Evolutionary conservation across 306 rosid species (phyloP), one percentile per base, ranked within the genome.

Genomic region (Corylus avellana): DNA sequence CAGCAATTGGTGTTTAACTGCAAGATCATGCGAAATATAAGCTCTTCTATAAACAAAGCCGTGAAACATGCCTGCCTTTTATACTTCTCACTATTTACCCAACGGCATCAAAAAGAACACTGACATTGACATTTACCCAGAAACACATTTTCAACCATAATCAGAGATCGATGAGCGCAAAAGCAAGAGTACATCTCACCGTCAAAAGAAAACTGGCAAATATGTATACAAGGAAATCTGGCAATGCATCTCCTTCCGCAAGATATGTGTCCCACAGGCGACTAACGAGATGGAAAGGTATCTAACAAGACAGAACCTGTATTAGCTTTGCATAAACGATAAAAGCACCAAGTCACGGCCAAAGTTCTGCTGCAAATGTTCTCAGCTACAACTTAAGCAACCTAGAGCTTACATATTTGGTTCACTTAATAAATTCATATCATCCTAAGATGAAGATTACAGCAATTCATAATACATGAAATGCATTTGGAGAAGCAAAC

Each of bases 241-340:
- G 97, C 80, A 96, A 87, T 49, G 94, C 97, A 81, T 96, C 97
- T 81, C 99, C 99, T 87, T 96, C 98, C 3, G 99, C 98, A 74
- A 96, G 99, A 82, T 93, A 96, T 3, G 99, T 96, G 85, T 96
- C 99, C 99, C 99, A 96, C 67, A 96, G 87, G 82, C 99, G 99
- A 13, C 94, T 87, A 72, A 96, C 89, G n/a, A 96, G 93, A 82
- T 89, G 82, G 84, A 91, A 96, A 67, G 99, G 99, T 79, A 96
- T 88, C 99, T 96, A 84, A 70, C 76, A 32, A 48, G 78, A 86
- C 56, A 84, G 63, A 79, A 66, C 54, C 59, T 74, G 48, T 44
- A 75, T 87, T 68, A 88, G 83, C 68, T 74, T 61, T n/a, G 56
- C 66, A 42, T 55, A 82, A 63, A 46, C 29, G 59, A 80, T 62